Evolutionary conservation across 495 filamentous ascomycete genomes (phyloP), one percentile per base, ranked within the genome.

Genomic region (Parathielavia hyrcaniae): DNA sequence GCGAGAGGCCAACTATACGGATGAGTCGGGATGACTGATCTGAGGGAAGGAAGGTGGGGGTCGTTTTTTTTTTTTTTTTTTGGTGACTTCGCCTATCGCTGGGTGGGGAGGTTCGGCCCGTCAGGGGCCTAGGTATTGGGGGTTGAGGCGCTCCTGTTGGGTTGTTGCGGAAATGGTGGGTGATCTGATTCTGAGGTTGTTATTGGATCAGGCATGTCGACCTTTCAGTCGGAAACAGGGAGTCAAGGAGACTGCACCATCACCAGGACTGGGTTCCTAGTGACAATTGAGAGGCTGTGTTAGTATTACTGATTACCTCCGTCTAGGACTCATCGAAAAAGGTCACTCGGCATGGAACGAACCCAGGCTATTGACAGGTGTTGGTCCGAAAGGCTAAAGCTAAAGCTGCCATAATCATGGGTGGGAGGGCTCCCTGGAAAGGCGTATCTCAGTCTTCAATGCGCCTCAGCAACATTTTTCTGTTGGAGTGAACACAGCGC

Each of bases 141-240:
- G 84, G 22, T 83, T n/a, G n/a, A n/a, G 82, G 57, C 74, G n/a
- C 73, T 41, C 79, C 79, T n/a, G 78, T 73, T 8, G 86, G 81
- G 80, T 84, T 84, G 30, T 84, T 76, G 53, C 85, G 77, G 10
- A 86, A 88, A 60, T 89, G 85, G 72, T 87, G 86, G 63, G 84
- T 75, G 23, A 86, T 68, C 83, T 86, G 64, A 20, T 38, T 14
- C 4, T 35, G n/a, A 3, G 11, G 2, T 5, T 14, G 30, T 46
- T 11, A 45, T 17, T 13, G n/a, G n/a, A 1, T 45, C 26, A 30
- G 26, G 3, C 26, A 3, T 30, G 26, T 30, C 6, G 26, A 30
- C 26, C 26, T 30, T 30, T 6, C 26, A 10, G 12, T 2, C 22
- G 17, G n/a, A 4, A 2, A 9, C 10, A 3, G 23, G 39, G 51